Evolutionary conservation across 139 green algal genomes (phyloP).

Genomic region (Raphidocelis subcapitata): DNA sequence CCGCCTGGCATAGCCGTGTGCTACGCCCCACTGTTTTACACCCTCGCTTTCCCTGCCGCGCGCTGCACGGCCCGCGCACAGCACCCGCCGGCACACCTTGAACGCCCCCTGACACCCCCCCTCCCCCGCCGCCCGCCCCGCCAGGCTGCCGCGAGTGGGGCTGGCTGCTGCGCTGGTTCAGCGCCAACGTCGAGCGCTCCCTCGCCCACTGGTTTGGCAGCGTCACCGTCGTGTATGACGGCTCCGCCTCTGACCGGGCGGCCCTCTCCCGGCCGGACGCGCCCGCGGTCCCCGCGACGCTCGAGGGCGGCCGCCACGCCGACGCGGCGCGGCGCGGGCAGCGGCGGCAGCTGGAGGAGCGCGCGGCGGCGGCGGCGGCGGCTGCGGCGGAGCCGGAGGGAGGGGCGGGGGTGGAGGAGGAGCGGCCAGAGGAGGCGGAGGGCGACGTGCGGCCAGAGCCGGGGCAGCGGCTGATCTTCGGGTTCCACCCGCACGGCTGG

Average conservation of each 20-base stretch:
- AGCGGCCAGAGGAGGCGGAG: neutral
- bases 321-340: no score
- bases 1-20: no score
- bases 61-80: no score
- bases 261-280: no score
- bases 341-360: no score
- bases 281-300: no score
- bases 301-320: no score
- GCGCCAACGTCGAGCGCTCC: slow-evolving; percentile 44
- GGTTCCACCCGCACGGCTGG: slow-evolving; percentile 78
- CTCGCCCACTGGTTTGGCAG: slow-evolving; percentile 66
- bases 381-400: no score
- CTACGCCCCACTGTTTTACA: no score
- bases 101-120: neutral
- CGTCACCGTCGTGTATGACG: slow-evolving; percentile 49
- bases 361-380: no score
- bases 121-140: neutral
- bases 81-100: neutral
- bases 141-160: slow-evolving; percentile 67
- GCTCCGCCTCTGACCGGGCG: neutral
- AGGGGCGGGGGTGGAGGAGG: no score
- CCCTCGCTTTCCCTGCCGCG: no score
- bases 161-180: slow-evolving; percentile 59
- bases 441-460: neutral
- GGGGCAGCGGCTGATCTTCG: slow-evolving; percentile 64